Conservation (phyloP, 306 rosid species). For the Fragaria vesca region DNA sequence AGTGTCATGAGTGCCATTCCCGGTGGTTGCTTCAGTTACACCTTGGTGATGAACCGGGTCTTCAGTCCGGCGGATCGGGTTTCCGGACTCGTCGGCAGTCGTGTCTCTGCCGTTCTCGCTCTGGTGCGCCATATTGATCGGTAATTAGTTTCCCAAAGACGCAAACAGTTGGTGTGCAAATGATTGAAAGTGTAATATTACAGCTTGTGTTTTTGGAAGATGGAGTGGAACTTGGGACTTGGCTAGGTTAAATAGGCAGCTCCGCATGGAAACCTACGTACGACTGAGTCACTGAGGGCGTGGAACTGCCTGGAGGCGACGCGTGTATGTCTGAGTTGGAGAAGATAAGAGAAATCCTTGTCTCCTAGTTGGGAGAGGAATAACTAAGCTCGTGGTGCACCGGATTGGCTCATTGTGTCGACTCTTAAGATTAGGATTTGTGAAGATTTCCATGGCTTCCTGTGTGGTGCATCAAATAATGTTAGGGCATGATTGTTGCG, state of each 20-base stretch:
- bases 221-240: background rate
- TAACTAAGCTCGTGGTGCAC: conserved; percentile 61
- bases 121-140: background rate
- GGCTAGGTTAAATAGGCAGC: background rate
- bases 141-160: background rate
- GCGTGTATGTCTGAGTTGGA: background rate
- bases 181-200: background rate
- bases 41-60: background rate
- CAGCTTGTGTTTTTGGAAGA: background rate
- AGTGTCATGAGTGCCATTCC: background rate
- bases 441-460: conserved; percentile 60
- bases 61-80: background rate
- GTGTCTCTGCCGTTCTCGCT: background rate
- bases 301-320: background rate
- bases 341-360: background rate
- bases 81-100: background rate
- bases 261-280: background rate
- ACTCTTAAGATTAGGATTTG: conserved; percentile 72
- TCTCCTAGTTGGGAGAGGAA: background rate
- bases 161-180: background rate
- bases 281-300: background rate
- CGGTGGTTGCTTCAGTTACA: background rate
- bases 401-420: conserved; percentile 34
- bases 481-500: conserved; percentile 28
- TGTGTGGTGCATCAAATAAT: conserved; percentile 47